Evolutionary conservation across 345 rosid genomes (phyloP), one percentile per base, ranked within the genome.

Genomic region (Anastatica hierochuntica): DNA sequence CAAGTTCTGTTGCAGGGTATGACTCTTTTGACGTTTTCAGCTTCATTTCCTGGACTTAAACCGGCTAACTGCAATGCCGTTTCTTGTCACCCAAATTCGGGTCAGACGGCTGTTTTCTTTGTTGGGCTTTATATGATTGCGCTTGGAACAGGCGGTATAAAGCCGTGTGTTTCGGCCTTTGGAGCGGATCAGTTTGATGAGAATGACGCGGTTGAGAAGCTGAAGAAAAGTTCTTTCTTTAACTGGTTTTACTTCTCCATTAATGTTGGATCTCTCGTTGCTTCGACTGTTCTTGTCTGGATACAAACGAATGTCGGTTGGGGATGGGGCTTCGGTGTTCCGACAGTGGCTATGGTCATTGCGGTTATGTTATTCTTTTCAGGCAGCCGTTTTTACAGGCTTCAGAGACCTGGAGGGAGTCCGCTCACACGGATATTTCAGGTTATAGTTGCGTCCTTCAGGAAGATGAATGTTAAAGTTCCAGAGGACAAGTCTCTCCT

Each of bases 141-240:
- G 56, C 82, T 92, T 4, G 98, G 95, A 41, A 88, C 94, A 2
- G 98, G 98, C 10, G 96, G 96, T 39, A 92, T 92, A 65, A 92
- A 92, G 67, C 96, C 98, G 8, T 92, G 98, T 46, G 94, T 92
- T 40, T 92, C 95, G 7, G 88, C 98, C 53, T 87, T 88, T 26
- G 98, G 94, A 14, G 98, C 98, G 0, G 96, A 92, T 64, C 98
- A 88, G 60, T 92, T 92, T 37, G 98, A 92, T 46, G 96, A 92
- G 57, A 77, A 66, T 27, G 85, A 92, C 40, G 95, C 79, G 7
- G 16, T 4, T 4, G 94, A 92, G 76, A 85, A 62, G 80, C 54
- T 76, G 41, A 78, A 77, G 75, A 92, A 92, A 58, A 88, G 94
- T 43, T 82, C 95, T 2, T 90, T 90, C n/a, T n/a, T n/a, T n/a